Base-by-base conservation (phyloP, 768 basidiomycete genomes). In the Postia placenta region DNA sequence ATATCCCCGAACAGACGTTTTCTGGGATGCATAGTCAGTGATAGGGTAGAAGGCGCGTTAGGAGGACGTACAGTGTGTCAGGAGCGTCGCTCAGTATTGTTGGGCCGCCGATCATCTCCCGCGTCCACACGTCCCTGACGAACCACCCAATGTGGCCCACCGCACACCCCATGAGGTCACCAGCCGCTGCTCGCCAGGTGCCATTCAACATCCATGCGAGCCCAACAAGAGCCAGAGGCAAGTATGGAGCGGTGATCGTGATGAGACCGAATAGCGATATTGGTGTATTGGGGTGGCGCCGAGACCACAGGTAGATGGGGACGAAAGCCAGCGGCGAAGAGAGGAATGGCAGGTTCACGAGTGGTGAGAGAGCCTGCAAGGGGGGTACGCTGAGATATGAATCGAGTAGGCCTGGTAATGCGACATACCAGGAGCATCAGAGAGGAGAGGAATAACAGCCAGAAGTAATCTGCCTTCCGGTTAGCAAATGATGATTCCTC, bases 401-500 rank as follows among this genome's bases (percentile, higher is more conserved):
- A n/a, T n/a, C n/a, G n/a, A n/a, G 5, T 47, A 30, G 3, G 26
- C 22, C 20, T 7, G 22, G 15, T 42, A 49, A 5, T 25, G 42
- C 6, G 33, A 72, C 83, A 55, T 57, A 95, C 92, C 37, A 99
- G 80, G 33, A 99, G 81, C 78, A 97, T 83, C 24, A 79, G 50
- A 0, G 91, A 80, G 14, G 91, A 94, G 46, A 90, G 77, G 42
- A 92, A 69, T 23, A 99, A 78, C 9, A 98, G 74, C 92, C 92
- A 97, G 61, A 95, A 86, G 67, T 96, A 99, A 64, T 98, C 95
- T 19, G 94, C 95, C 65, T 77, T 85, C 47, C 76, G 78, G 57
- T 92, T 92, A 35, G 89, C 84, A 64, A 95, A 99, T 2, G 92
- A 92, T 12, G 92, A 94, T 67, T 98, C 94, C 67, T 99, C 96